Conservation (phyloP, 768 basidiomycete species). For the Phanerodontia chrysosporium region DNA sequence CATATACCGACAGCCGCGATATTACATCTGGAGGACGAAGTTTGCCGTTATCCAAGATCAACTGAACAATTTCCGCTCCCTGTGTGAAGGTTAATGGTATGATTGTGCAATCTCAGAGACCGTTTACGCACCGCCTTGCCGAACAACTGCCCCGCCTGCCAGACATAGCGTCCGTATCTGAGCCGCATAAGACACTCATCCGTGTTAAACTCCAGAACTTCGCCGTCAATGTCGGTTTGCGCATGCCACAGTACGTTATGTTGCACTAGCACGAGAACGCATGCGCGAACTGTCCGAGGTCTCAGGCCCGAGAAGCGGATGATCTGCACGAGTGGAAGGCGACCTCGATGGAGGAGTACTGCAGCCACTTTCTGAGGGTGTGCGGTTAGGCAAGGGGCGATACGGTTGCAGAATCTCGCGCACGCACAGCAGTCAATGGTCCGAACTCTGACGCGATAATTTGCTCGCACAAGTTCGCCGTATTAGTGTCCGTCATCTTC, state of each 20-base stretch:
- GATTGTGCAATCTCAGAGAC: not conserved
- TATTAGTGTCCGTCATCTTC: conserved; percentile 12
- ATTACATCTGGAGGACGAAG: conserved; percentile 72
- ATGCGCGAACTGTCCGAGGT: conserved; percentile 62
- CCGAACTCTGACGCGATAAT: conserved; percentile 13
- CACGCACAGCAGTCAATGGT: conserved; percentile 11
- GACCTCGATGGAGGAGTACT: conserved; percentile 74
- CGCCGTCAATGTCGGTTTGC: conserved; percentile 63
- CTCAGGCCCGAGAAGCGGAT: conserved; percentile 66
- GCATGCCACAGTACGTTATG: conserved; percentile 92
- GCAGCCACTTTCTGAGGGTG: conserved; percentile 62
- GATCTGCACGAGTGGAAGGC: conserved; percentile 67
- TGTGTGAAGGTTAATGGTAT: conserved; percentile 27
- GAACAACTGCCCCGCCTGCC: conserved; percentile 65
- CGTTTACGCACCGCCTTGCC: conserved; percentile 58
- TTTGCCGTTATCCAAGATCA: conserved; percentile 83
- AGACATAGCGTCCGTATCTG: conserved; percentile 80
- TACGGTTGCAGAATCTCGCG: not conserved
- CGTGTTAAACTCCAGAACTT: conserved; percentile 76
- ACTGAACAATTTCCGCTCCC: conserved; percentile 74
- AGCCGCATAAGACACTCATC: conserved; percentile 80
- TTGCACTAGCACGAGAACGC: conserved; percentile 77
- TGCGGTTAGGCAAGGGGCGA: not conserved
- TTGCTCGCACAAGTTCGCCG: conserved; percentile 14
- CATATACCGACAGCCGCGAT: conserved; percentile 42